phyloP scores from a whole-genome alignment of 345 rosid genomes.

The Acer negundo region DNA sequence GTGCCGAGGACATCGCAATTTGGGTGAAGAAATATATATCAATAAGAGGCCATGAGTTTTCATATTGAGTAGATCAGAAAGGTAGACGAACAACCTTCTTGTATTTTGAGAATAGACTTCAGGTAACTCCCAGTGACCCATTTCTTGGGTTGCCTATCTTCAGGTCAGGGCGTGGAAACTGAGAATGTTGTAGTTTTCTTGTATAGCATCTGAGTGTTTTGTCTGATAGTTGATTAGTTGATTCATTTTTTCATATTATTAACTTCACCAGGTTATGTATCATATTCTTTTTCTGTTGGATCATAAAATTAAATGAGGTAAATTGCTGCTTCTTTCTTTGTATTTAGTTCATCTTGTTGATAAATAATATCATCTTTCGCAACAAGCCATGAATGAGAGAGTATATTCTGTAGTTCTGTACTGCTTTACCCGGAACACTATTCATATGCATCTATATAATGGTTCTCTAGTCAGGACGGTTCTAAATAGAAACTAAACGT shows the following conservation, averaged over 20 bases:
- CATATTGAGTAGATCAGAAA: slow-evolving; percentile 48
- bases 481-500: too few relatives aligned
- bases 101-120: slow-evolving; percentile 1
- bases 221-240: slow-evolving; percentile 1
- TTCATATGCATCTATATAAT: not conserved
- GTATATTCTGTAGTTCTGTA: slow-evolving; percentile 5
- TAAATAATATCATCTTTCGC: not conserved
- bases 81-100: slow-evolving; percentile 4
- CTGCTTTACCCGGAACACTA: not conserved
- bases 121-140: not conserved
- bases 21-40: slow-evolving; percentile 93
- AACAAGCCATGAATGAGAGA: not conserved
- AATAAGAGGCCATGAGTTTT: slow-evolving; percentile 83
- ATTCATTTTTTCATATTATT: slow-evolving; percentile 30
- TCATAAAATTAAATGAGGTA: slow-evolving; percentile 13
- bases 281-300: slow-evolving; percentile 6
- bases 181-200: not conserved
- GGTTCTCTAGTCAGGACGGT: too few relatives aligned
- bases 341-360: not conserved
- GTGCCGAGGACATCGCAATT: slow-evolving; percentile 85
- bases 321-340: not conserved
- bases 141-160: not conserved
- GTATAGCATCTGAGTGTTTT: slow-evolving; percentile 3
- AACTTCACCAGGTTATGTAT: slow-evolving; percentile 15
- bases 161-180: not conserved